Evolutionary conservation across 2,329 filamentous ascomycete genomes (phyloP).

Genomic region (Xylaria hypoxylon): DNA sequence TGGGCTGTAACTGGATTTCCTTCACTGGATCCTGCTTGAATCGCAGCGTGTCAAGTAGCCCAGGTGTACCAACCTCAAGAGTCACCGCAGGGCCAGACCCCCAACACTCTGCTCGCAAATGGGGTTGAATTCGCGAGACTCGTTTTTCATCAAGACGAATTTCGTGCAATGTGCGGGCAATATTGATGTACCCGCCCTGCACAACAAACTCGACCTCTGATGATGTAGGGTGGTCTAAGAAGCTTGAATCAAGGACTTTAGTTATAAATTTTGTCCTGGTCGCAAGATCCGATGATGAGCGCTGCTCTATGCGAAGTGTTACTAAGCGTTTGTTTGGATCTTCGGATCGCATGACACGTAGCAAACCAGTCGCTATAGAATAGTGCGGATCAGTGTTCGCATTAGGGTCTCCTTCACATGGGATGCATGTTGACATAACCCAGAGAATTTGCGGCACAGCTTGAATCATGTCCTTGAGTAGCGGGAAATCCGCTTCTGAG

Average conservation of each 20-base stretch:
- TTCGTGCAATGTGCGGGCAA: background rate
- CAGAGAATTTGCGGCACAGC: no score
- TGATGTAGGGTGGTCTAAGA: background rate
- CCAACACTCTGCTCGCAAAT: background rate
- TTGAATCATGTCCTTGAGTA: no score
- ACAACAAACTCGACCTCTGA: background rate
- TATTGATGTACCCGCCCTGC: background rate
- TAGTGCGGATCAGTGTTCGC: no score
- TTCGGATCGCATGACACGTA: background rate
- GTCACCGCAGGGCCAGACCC: background rate
- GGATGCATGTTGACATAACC: no score
- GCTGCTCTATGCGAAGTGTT: background rate
- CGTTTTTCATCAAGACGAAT: background rate
- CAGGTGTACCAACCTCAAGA: background rate
- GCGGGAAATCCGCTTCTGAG: no score
- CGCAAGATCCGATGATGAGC: no score
- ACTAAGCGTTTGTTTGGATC: background rate
- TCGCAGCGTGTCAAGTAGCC: slow-evolving; percentile 2
- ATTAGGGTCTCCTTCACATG: no score
- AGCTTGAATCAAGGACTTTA: background rate
- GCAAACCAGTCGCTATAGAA: background rate
- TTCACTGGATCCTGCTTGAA: slow-evolving; percentile 1
- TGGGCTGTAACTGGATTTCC: background rate
- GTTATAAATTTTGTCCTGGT: background rate
- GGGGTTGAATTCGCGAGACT: background rate